Evolutionary conservation across 495 filamentous ascomycete genomes (phyloP).

Genomic region (Thermothielavioides terrestris): DNA sequence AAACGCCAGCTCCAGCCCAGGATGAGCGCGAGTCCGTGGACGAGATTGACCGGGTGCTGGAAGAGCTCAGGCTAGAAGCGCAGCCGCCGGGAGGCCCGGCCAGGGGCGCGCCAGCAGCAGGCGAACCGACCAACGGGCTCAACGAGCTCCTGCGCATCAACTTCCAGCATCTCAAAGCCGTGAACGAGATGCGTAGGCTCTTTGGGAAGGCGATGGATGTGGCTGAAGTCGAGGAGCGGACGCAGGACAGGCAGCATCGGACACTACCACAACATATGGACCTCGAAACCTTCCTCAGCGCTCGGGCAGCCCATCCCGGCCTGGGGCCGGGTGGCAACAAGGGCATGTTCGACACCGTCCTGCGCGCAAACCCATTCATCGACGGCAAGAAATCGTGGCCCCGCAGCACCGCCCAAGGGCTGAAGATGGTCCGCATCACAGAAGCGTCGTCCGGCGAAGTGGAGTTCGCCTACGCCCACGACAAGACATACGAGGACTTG

Average conservation of each 20-base stretch:
- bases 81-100: constrained; percentile 2
- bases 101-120: constrained; percentile 3
- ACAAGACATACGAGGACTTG: constrained; percentile 61
- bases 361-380: constrained; percentile 74
- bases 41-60: constrained; percentile 76
- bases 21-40: constrained; percentile 42
- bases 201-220: constrained; percentile 76
- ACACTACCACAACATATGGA: constrained; percentile 51
- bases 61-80: constrained; percentile 46
- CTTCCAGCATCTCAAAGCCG: constrained; percentile 68
- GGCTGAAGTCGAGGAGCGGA: constrained; percentile 46
- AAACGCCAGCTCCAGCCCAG: constrained; percentile 8
- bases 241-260: constrained; percentile 35
- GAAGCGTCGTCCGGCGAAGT: constrained; percentile 37
- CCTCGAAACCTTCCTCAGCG: constrained; percentile 62
- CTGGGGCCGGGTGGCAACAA: constrained; percentile 32
- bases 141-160: constrained; percentile 64
- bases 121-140: constrained; percentile 22
- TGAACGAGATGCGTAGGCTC: constrained; percentile 86
- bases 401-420: constrained; percentile 63
- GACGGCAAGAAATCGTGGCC: constrained; percentile 92
- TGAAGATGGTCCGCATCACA: constrained; percentile 72
- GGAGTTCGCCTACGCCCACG: constrained; percentile 70
- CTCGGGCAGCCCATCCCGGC: constrained; percentile 37
- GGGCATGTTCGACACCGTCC: constrained; percentile 52